Percentiles rank a stretch among this genome's conserved stretches.
phyloP scores from a whole-genome alignment of 2,329 filamentous ascomycete species.

The Thelonectria blattea region DNA sequence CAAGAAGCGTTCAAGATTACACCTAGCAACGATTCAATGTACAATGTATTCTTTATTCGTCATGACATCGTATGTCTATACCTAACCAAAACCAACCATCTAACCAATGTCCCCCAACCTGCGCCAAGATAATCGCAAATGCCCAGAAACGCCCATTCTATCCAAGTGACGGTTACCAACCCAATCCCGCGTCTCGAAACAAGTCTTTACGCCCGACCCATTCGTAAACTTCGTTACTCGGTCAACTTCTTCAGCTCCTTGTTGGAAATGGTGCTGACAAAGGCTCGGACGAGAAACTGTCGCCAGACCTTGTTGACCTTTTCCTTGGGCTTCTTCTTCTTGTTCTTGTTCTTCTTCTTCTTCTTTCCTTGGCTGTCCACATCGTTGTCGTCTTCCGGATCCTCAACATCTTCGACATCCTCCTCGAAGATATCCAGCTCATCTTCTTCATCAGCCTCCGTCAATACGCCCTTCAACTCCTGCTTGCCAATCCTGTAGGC shows the following conservation, averaged over 20 bases:
- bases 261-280: slow-evolving; percentile 73
- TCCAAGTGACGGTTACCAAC: background rate
- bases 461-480: slow-evolving; percentile 31
- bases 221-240: slow-evolving; percentile 20
- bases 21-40: no score
- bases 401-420: slow-evolving; percentile 28
- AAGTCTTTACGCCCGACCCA: background rate
- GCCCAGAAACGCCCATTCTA: slow-evolving; percentile 15
- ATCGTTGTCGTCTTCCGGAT: slow-evolving; percentile 33
- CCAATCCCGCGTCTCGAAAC: background rate
- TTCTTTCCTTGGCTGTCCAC: slow-evolving; percentile 42
- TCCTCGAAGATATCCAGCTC: slow-evolving; percentile 37
- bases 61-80: slow-evolving; percentile 22
- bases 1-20: no score
- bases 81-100: slow-evolving; percentile 2
- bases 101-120: background rate
- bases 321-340: slow-evolving; percentile 54
- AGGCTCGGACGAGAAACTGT: slow-evolving; percentile 78
- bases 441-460: slow-evolving; percentile 32
- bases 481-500: slow-evolving; percentile 74
- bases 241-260: slow-evolving; percentile 65
- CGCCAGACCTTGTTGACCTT: slow-evolving; percentile 74
- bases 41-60: slow-evolving; percentile 7
- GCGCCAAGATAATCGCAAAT: background rate
- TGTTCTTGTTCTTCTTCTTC: slow-evolving; percentile 47